Evolutionary conservation across 805 yeast genomes (phyloP).

Genomic region (Schwanniomyces yamadae): DNA sequence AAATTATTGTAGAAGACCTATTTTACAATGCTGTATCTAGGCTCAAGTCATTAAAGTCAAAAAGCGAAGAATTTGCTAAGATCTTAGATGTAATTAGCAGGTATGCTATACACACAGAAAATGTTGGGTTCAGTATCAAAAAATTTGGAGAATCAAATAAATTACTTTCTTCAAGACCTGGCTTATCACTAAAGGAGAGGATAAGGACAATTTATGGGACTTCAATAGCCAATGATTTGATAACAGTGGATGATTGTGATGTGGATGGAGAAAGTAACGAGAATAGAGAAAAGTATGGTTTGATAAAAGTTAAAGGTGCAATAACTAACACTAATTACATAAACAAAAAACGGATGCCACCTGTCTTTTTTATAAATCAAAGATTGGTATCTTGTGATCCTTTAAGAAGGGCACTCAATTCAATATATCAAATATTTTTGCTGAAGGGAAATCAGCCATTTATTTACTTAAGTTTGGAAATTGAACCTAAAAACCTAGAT

Average conservation of each 20-base stretch:
- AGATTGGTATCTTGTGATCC: constrained; percentile 84
- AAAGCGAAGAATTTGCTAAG: constrained; percentile 71
- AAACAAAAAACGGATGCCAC: constrained; percentile 62
- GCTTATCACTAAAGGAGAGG: constrained; percentile 56
- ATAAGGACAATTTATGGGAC: constrained; percentile 74
- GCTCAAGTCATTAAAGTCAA: constrained; percentile 58
- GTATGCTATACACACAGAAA: constrained; percentile 72
- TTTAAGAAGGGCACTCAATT: constrained; percentile 61
- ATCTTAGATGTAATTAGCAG: constrained; percentile 81
- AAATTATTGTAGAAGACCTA: constrained; percentile 78
- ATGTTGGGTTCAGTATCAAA: constrained; percentile 77
- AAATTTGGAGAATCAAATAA: constrained; percentile 73
- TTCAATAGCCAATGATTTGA: constrained; percentile 60
- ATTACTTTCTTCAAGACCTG: constrained; percentile 58
- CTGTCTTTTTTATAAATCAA: constrained; percentile 81
- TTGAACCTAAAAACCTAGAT: constrained; percentile 72
- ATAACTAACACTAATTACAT: constrained; percentile 71
- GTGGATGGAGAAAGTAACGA: constrained; percentile 5
- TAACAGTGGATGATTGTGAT: constrained; percentile 44
- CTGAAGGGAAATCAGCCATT: constrained; percentile 81
- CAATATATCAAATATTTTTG: constrained; percentile 60
- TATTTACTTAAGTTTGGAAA: constrained; percentile 66
- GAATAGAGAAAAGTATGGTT: constrained; percentile 40
- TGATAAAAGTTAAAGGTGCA: constrained; percentile 54
- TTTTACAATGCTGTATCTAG: constrained; percentile 88